A percentile compares a stretch with the other conserved stretches of the same genome.
Conservation (phyloP, 805 yeast species). For the Ogataea sp. region DNA sequence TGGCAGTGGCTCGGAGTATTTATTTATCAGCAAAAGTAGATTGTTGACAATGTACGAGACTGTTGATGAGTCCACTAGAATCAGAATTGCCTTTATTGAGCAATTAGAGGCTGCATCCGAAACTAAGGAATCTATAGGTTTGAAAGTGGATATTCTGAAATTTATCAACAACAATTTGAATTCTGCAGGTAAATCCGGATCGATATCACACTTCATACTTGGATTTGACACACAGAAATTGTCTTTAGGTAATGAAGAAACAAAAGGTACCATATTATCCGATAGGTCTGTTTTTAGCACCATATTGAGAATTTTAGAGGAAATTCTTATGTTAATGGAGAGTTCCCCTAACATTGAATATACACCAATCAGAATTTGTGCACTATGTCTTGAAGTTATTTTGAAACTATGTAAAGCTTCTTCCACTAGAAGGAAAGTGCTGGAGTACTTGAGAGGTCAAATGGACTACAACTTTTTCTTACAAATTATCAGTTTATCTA, state of each 20-base stretch:
- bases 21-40: conserved; percentile 44
- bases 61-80: conserved; percentile 69
- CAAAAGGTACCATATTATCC: conserved; percentile 45
- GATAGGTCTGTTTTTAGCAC: conserved; percentile 48
- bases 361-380: conserved; percentile 50
- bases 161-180: conserved; percentile 46
- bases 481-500: conserved; percentile 41
- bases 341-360: conserved; percentile 32
- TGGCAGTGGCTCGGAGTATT: conserved; percentile 14
- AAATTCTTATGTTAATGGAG: conserved; percentile 36
- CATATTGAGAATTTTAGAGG: conserved; percentile 40
- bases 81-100: conserved; percentile 62
- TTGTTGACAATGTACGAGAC: conserved; percentile 65
- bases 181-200: conserved; percentile 26
- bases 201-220: conserved; percentile 65
- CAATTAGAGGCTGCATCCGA: conserved; percentile 47
- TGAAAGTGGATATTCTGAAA: conserved; percentile 52
- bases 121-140: conserved; percentile 29
- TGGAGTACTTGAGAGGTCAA: conserved; percentile 43
- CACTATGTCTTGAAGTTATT: conserved; percentile 52
- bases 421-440: conserved; percentile 40
- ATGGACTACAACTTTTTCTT: conserved; percentile 36
- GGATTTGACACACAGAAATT: conserved; percentile 58
- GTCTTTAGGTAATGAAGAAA: conserved; percentile 34
- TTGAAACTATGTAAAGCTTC: conserved; percentile 53